Evolutionary conservation across 345 rosid species (phyloP), one percentile per base, ranked within the genome.

Genomic region (Erucastrum elatum): DNA sequence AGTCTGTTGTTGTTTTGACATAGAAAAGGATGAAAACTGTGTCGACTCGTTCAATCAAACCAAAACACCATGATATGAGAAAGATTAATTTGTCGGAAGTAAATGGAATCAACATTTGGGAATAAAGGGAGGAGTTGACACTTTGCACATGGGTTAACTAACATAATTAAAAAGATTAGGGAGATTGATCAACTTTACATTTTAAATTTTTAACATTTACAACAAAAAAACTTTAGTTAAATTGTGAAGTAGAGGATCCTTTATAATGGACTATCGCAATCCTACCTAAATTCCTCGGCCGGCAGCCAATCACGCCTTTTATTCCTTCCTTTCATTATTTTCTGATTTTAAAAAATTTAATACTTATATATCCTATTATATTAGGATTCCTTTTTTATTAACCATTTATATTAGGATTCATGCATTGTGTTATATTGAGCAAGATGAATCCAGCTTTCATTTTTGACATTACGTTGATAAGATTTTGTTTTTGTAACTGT

Each of bases 131-230:
- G 13, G 16, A 39, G 11, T 55, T 68, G 59, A 49, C 5, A 25
- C 62, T 72, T 58, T 44, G 77, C 77, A 78, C 77, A 78, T 78
- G 74, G 58, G 64, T 72, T 72, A 60, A 9, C 68, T 59, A 66
- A 26, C 46, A 72, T 72, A 41, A 72, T 64, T 17, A 30, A 25
- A 11, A 55, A 56, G 49, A 65, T 77, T 71, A 71, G 51, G 8
- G n/a, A 10, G 0, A 41, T 9, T 9, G 4, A 25, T 63, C 26
- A 70, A 25, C 21, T 58, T 41, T 62, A 25, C 29, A 8, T 29
- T 66, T 65, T 49, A 9, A 21, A 21, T 21, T 21, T 21, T 21
- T 21, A 21, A 21, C 21, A 21, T 21, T 21, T 21, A 21, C 21
- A 21, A 0, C 21, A 21, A 21, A 21, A 21, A 21, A 21, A 21